Evolutionary conservation across 306 rosid genomes (phyloP).

Genomic region (Coriaria nepalensis): DNA sequence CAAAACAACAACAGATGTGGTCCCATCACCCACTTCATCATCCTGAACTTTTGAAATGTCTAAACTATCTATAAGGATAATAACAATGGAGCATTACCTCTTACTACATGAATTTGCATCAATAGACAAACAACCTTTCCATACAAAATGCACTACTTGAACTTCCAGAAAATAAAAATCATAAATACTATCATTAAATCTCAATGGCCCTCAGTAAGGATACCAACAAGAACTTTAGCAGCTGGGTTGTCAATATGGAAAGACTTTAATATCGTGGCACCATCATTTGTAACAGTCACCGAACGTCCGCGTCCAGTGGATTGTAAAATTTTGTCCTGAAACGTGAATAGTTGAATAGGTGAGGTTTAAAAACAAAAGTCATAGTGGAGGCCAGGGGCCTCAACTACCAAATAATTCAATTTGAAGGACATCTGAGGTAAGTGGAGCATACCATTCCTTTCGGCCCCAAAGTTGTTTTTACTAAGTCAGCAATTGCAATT

Average conservation of each 20-base stretch:
- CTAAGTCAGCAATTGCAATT: constrained; percentile 93
- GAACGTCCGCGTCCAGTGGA: constrained; percentile 85
- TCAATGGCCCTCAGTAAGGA: constrained; percentile 26
- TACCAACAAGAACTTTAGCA: constrained; percentile 98
- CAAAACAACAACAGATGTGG: constrained; percentile 96
- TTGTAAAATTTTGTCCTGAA: constrained; percentile 90
- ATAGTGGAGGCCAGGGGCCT: not conserved
- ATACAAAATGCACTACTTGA: not conserved
- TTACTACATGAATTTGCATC: too few relatives aligned
- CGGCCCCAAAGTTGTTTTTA: constrained; percentile 91
- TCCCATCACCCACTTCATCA: constrained; percentile 99
- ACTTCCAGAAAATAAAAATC: not conserved
- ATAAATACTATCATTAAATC: not conserved
- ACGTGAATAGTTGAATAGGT: constrained; percentile 2
- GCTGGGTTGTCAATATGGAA: constrained; percentile 96
- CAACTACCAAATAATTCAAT: not conserved
- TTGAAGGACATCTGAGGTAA: not conserved
- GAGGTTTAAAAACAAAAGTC: constrained; percentile 3
- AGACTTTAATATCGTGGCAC: constrained; percentile 95
- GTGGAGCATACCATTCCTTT: constrained; percentile 71
- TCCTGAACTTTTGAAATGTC: constrained; percentile 99
- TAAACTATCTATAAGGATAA: constrained; percentile 36
- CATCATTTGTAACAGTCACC: constrained; percentile 89
- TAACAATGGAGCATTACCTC: not conserved
- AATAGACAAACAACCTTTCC: too few relatives aligned